Conservation (phyloP, 2,329 filamentous ascomycete species). For the Fusarium drepaniforme region DNA sequence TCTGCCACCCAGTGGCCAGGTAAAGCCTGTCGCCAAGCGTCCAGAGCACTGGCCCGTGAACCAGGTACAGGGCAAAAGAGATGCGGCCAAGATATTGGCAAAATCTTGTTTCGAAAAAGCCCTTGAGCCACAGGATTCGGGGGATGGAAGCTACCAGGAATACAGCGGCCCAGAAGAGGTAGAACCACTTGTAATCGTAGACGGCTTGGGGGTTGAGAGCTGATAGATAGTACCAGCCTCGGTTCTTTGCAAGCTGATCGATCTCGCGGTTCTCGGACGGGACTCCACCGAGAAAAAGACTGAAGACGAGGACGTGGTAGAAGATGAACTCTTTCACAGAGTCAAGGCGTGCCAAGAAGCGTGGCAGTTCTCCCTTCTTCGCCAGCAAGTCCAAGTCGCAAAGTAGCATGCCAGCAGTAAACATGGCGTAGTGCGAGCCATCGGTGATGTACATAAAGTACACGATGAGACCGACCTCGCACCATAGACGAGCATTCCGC, state of each 20-base stretch:
- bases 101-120: constrained; percentile 69
- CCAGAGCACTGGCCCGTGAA: constrained; percentile 73
- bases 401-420: constrained; percentile 71
- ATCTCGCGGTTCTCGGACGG: constrained; percentile 65
- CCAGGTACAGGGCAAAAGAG: constrained; percentile 72
- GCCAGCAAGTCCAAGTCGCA: constrained; percentile 71
- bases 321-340: constrained; percentile 64
- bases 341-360: constrained; percentile 58
- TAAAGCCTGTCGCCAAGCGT: constrained; percentile 73
- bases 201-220: constrained; percentile 74
- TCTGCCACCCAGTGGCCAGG: constrained; percentile 68
- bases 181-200: constrained; percentile 77
- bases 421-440: constrained; percentile 72
- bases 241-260: constrained; percentile 62
- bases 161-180: constrained; percentile 70
- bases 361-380: constrained; percentile 62
- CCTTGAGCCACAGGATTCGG: constrained; percentile 68
- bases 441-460: constrained; percentile 79
- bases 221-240: constrained; percentile 72
- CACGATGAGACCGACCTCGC: constrained; percentile 64
- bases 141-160: constrained; percentile 68
- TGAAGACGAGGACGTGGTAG: constrained; percentile 63
- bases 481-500: constrained; percentile 65
- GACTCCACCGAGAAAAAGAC: constrained; percentile 71
- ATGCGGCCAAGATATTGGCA: constrained; percentile 73